Base-by-base conservation (phyloP, 331 rosid genomes). In the Pyrus hybrid region DNA sequence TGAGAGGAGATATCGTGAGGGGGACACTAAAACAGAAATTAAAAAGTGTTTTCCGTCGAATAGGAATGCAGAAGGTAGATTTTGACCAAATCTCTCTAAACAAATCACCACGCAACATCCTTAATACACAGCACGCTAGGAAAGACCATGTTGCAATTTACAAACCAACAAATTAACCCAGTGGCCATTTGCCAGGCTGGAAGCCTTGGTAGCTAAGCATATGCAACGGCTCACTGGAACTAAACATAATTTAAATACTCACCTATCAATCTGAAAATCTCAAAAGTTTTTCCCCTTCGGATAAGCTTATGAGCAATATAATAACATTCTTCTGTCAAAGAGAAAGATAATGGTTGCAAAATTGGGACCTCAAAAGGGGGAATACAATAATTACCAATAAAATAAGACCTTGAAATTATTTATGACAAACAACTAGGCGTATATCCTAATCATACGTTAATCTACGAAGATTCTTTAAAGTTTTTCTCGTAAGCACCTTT, bases 121-220 rank as follows among this genome's bases (percentile, higher is more conserved):
- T 37, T 35, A 35, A 9, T 2, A 35, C 43, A 35, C 43, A 35
- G 43, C 43, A 35, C 43, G 0, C 43, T 35, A 35, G 43, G 43
- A 35, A 35, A 35, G 12, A 35, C 43, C 43, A 35, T 35, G 12
- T 8, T 35, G 43, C 43, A 35, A 35, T 35, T 35, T 35, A 8
- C 41, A 35, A 35, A 41, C 71, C 30, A 16, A 16, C 30, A 7
- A 73, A 9, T 56, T 68, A 35, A 35, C 0, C 43, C 43, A 9
- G 43, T 35, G 79, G 73, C 68, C 64, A 10, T 67, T 1, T 22
- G 79, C 79, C 72, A 54, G 68, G 54, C 76, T 73, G 64, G 75
- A 35, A 54, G 61, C 60, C 60, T 26, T 43, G 47, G 30, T 22
- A 25, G 77, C 68, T 22, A 37, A 73, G 69, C 77, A 73, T 41